phyloP scores from a whole-genome alignment of 106 monocot species.

The Dendrobium chrysotoxum region DNA sequence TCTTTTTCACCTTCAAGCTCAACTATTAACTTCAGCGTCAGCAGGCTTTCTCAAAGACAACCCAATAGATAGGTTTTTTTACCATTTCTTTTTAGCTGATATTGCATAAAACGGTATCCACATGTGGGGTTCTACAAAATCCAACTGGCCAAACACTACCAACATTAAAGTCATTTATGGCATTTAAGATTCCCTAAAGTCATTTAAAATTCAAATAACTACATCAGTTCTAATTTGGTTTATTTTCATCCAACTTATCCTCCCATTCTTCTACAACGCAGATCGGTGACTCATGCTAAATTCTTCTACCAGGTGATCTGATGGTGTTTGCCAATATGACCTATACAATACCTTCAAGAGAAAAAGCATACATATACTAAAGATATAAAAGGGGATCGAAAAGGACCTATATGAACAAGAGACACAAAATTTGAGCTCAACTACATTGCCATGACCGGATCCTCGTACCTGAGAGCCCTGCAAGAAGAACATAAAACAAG shows the following conservation, averaged over 20 bases:
- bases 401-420: slow-evolving; percentile 84
- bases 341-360: not conserved
- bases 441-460: slow-evolving; percentile 37
- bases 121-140: not conserved
- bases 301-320: not conserved
- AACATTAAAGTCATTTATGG: not conserved
- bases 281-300: not conserved
- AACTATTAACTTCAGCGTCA: not conserved
- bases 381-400: not conserved
- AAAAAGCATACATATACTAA: not conserved
- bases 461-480: slow-evolving; percentile 41
- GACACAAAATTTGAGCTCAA: slow-evolving; percentile 78
- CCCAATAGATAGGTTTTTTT: not conserved
- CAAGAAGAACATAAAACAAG: not conserved
- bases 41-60: not conserved
- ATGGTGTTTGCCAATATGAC: not conserved
- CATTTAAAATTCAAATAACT: not conserved
- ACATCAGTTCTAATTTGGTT: not conserved
- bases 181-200: not conserved
- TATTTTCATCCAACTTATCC: not conserved
- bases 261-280: not conserved
- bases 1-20: not conserved
- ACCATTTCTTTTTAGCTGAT: not conserved
- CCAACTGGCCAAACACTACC: not conserved
- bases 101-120: not conserved